phyloP scores from a whole-genome alignment of 2,329 filamentous ascomycete species.

The Fusarium concolor region DNA sequence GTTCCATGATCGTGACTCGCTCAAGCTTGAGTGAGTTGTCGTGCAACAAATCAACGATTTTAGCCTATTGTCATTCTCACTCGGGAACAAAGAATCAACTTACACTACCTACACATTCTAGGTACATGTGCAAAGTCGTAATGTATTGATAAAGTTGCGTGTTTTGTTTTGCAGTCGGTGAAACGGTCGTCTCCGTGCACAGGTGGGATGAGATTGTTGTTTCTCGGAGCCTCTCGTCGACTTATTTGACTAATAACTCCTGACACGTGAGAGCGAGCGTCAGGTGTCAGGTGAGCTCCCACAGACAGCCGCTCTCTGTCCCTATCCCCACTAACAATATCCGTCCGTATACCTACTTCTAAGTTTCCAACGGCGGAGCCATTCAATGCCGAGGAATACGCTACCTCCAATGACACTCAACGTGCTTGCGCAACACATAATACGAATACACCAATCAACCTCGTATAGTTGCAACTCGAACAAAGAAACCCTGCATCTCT shows the following conservation, averaged over 20 bases:
- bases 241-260: neutral
- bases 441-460: constrained; percentile 27
- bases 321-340: neutral
- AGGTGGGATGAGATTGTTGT: constrained; percentile 10
- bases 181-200: constrained; percentile 18
- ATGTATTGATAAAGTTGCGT: constrained; percentile 15
- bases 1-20: neutral
- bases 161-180: constrained; percentile 28
- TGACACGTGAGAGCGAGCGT: constrained; percentile 38
- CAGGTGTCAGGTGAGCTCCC: constrained; percentile 14
- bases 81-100: neutral
- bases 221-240: constrained; percentile 3
- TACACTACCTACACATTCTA: neutral
- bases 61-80: neutral
- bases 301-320: neutral
- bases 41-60: constrained; percentile 4
- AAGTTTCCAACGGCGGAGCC: neutral
- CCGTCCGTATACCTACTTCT: neutral
- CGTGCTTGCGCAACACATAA: constrained; percentile 18
- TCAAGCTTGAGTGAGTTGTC: neutral
- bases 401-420: constrained; percentile 11
- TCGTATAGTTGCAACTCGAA: constrained; percentile 7
- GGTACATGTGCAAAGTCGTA: constrained; percentile 20
- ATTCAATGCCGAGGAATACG: neutral
- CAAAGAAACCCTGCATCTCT: constrained; percentile 1